phyloP scores from a whole-genome alignment of 768 basidiomycete genomes.

The Dentipellis fragilis region DNA sequence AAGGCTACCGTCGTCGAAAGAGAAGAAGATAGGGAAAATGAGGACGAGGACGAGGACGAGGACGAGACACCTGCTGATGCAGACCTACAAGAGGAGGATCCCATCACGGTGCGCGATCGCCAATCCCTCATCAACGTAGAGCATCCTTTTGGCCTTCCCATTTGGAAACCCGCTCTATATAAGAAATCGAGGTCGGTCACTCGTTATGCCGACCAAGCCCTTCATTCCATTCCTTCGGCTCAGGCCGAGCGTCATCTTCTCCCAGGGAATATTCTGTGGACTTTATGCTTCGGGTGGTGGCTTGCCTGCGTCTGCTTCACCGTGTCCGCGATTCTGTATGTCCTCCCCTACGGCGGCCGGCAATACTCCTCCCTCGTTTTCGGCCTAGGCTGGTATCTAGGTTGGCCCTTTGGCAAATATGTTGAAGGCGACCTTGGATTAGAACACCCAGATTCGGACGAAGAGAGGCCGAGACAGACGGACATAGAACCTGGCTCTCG shows the following conservation, averaged over 20 bases:
- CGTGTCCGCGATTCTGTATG: constrained; percentile 56
- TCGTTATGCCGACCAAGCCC: constrained; percentile 88
- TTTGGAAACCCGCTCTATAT: constrained; percentile 99
- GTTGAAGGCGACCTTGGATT: constrained; percentile 70
- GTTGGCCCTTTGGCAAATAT: constrained; percentile 99
- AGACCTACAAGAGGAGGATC: constrained; percentile 66
- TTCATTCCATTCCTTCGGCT: constrained; percentile 87
- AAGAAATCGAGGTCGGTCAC: constrained; percentile 96
- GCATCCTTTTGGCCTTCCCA: constrained; percentile 97
- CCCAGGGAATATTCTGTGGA: constrained; percentile 93
- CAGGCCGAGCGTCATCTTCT: constrained; percentile 89
- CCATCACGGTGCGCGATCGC: constrained; percentile 86
- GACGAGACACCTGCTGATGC: constrained; percentile 22
- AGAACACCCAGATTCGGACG: constrained; percentile 12
- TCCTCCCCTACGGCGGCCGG: constrained; percentile 72
- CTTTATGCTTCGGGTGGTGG: constrained; percentile 89
- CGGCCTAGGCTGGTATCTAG: constrained; percentile 92
- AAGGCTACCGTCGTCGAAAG: constrained; percentile 25
- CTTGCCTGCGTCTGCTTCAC: constrained; percentile 61
- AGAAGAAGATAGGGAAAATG: constrained; percentile 25
- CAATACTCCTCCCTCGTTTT: constrained; percentile 80
- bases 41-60: constrained; percentile 22
- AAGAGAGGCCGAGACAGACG: neutral
- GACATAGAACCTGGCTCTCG: neutral
- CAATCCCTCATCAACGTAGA: constrained; percentile 99